Evolutionary conservation across 192 early-diverging fungal genomes (phyloP).

Genomic region (Haplosporangium gracile): DNA sequence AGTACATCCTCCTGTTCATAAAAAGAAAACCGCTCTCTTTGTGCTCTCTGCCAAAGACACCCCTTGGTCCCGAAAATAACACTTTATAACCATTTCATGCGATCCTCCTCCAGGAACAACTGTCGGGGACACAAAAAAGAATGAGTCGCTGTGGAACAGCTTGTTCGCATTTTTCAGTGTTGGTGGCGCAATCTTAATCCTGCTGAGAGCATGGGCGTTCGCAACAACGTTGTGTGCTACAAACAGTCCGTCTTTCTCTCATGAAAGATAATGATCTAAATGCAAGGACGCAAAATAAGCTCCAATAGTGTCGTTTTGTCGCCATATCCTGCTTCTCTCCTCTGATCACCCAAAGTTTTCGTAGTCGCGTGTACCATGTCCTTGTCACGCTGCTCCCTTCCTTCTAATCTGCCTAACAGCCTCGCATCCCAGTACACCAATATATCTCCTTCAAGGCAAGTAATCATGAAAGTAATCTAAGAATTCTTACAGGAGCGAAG

Average conservation of each 20-base stretch:
- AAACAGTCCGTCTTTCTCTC: background rate
- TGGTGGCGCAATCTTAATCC: constrained; percentile 2
- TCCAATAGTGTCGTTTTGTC: background rate
- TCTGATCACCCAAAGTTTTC: background rate
- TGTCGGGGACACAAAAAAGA: background rate
- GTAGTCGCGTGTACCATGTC: background rate
- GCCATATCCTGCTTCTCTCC: background rate
- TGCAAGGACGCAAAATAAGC: background rate
- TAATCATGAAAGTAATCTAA: background rate
- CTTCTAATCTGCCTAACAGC: background rate
- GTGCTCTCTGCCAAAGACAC: background rate
- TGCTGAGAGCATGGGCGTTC: background rate
- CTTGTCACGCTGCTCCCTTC: background rate
- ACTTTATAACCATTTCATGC: background rate
- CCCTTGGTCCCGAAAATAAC: background rate
- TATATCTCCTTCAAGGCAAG: background rate
- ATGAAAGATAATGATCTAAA: background rate
- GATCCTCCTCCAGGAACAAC: background rate
- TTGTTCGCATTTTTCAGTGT: background rate
- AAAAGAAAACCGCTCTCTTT: background rate
- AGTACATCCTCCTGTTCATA: background rate
- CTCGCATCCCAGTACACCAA: no score
- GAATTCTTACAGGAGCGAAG: constrained; percentile 86
- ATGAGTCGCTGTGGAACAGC: background rate
- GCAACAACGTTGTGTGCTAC: background rate